phyloP scores from a whole-genome alignment of 2,329 filamentous ascomycete genomes.

The Pseudocercospora macadamiae region DNA sequence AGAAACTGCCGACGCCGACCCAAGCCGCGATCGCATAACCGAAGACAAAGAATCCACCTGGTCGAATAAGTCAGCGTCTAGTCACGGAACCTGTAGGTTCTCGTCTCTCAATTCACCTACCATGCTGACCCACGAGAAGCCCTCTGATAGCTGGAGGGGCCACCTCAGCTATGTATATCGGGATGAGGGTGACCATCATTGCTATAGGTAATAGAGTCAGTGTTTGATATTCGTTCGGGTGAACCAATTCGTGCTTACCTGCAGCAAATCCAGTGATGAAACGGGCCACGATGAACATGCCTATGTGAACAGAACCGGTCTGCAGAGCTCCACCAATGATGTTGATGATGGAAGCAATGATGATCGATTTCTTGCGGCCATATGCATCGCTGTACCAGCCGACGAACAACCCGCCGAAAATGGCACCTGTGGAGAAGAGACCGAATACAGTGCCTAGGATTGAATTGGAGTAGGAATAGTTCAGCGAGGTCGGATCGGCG shows the following conservation, averaged over 20 bases:
- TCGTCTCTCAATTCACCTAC: neutral
- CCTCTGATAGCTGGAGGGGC: neutral
- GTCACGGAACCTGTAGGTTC: neutral
- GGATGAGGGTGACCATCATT: neutral
- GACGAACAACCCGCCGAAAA: neutral
- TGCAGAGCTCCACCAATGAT: neutral
- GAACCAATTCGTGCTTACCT: neutral
- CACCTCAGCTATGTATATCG: neutral
- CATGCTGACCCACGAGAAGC: neutral
- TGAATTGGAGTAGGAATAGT: neutral
- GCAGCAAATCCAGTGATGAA: neutral
- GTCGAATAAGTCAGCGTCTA: neutral
- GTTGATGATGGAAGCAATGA: neutral
- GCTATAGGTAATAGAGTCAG: neutral
- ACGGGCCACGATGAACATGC: neutral
- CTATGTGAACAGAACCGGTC: neutral
- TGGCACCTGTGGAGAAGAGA: neutral
- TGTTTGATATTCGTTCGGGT: neutral
- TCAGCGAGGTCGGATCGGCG: neutral
- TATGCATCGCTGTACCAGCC: neutral
- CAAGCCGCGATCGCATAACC: neutral
- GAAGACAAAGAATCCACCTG: neutral
- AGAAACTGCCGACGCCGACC: neutral
- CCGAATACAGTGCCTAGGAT: neutral
- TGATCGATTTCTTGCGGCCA: neutral